Conservation (phyloP, 2,329 filamentous ascomycete species). For the Apiospora aurea region DNA sequence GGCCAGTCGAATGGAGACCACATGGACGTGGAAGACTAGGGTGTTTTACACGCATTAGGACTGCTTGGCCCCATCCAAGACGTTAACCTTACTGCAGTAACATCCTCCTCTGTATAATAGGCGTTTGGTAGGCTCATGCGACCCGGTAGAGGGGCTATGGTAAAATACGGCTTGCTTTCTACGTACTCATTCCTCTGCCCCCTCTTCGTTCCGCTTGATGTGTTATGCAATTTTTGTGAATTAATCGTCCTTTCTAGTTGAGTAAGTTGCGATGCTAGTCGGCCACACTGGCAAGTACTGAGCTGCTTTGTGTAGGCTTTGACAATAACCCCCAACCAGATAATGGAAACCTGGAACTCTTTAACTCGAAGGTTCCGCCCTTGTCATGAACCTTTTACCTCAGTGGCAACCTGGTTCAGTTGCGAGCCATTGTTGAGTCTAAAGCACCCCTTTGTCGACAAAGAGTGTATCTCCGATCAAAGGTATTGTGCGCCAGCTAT, state of each 20-base stretch:
- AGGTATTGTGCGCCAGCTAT: background rate
- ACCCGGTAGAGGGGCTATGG: slow-evolving; percentile 37
- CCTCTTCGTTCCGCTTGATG: background rate
- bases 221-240: background rate
- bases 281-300: background rate
- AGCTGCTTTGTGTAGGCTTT: background rate
- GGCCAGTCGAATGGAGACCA: slow-evolving; percentile 61
- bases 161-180: slow-evolving; percentile 39
- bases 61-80: slow-evolving; percentile 32
- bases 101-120: slow-evolving; percentile 42
- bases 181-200: slow-evolving; percentile 23
- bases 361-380: background rate
- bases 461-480: background rate
- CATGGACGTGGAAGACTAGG: slow-evolving; percentile 75
- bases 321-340: background rate
- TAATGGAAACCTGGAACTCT: background rate
- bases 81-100: slow-evolving; percentile 25
- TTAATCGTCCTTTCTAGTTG: background rate
- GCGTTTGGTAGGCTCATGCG: slow-evolving; percentile 38
- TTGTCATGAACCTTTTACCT: background rate
- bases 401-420: background rate
- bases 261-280: background rate
- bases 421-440: background rate
- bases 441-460: background rate
- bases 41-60: background rate